Percentiles rank a stretch among this genome's conserved stretches.
These are phyloP conservation scores for Metschnikowia proteae DNA, from an alignment of 805 yeast species.

Conservation along the genomic window DNA sequence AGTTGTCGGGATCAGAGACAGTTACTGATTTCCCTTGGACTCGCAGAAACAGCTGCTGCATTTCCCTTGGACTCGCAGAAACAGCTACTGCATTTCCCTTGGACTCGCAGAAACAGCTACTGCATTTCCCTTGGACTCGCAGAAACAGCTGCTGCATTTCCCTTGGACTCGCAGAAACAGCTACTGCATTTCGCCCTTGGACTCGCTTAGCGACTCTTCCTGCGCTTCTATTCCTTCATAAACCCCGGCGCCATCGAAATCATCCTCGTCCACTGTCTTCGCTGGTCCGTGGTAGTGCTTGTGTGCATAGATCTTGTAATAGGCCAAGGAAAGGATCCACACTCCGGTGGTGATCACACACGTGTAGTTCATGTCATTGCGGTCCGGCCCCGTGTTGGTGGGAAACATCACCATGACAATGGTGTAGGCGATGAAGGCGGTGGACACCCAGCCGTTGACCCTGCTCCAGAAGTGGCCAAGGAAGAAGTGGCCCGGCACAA, in stretches of 20 bases:
- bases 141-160: neutral
- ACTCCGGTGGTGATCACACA: slow-evolving; percentile 59
- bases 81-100: neutral
- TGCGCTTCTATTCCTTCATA: slow-evolving; percentile 6
- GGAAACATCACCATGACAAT: slow-evolving; percentile 65
- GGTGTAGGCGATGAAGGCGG: slow-evolving; percentile 48
- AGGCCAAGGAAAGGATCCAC: slow-evolving; percentile 51
- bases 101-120: neutral
- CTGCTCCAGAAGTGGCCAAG: slow-evolving; percentile 50
- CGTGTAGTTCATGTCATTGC: slow-evolving; percentile 63
- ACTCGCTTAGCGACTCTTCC: neutral
- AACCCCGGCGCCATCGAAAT: neutral
- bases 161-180: too few species aligned
- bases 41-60: too few species aligned
- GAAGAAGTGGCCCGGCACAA: slow-evolving; percentile 65
- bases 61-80: too few species aligned
- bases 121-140: too few species aligned
- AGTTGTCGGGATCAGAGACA: too few species aligned
- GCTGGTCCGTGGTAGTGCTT: slow-evolving; percentile 57
- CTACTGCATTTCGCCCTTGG: neutral
- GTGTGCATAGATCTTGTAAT: slow-evolving; percentile 51
- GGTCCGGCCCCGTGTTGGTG: slow-evolving; percentile 35
- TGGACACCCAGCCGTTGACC: slow-evolving; percentile 44
- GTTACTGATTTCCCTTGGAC: too few species aligned
- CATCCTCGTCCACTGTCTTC: slow-evolving; percentile 22